Evolutionary conservation across 2,329 filamentous ascomycete genomes (phyloP), one percentile per base, ranked within the genome.

Genomic region (Paramyrothecium roridum): DNA sequence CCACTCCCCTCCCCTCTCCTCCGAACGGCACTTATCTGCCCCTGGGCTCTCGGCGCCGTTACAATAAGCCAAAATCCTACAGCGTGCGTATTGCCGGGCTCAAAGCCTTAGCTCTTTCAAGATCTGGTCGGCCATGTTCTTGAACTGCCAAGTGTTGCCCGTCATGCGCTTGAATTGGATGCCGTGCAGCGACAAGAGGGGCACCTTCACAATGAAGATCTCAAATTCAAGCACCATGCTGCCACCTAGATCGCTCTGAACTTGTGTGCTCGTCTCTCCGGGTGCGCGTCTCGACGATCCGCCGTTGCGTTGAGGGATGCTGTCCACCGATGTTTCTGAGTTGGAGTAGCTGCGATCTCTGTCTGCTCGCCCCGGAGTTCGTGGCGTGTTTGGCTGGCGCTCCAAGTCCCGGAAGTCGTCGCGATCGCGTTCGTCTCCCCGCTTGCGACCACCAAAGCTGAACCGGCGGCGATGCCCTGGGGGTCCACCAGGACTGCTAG

Each of bases 151-250:
- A 56, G 95, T 98, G 57, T 96, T 93, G 37, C 95, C 93, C 55
- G 90, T 85, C 63, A 98, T 88, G 69, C 95, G 92, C 81, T 99
- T 99, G 79, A 99, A 99, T 71, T 98, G 95, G 58, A 99, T 93
- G 50, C 95, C 95, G 68, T 99, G 93, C 55, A 99, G 76, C 46
- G 89, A 92, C 57, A 99, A 85, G 52, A 99, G 78, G 13, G 95
- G 95, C 23, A 99, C 92, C 75, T 99, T 99, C 70, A 99, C 95
- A 63, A 99, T 95, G 63, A 97, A 87, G 59, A 98, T 96, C 70
- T 99, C 95, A 68, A 98, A 99, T 60, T 90, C 87, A 52, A 98
- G 78, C 43, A 90, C 81, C 82, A 96, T 87, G 72, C 85, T 93
- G 56, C 86, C 88, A 3, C 92, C 93, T 26, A 96, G 82, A 65